Evolutionary conservation across 495 filamentous ascomycete species (phyloP).

Genomic region (Xylaria longipes): DNA sequence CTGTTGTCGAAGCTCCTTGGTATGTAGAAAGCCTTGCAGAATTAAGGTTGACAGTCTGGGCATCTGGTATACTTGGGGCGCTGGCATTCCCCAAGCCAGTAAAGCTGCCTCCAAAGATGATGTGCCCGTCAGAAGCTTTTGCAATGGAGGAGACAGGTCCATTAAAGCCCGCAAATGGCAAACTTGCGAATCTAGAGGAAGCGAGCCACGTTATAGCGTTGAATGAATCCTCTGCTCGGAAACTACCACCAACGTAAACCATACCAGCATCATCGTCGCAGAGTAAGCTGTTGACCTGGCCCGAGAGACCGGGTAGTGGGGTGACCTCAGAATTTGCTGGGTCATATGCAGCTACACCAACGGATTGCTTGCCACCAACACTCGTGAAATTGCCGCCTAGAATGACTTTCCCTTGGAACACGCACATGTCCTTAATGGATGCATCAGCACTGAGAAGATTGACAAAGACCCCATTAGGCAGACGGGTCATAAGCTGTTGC

Average conservation of each 20-base stretch:
- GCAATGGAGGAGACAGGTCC: constrained; percentile 88
- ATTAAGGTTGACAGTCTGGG: constrained; percentile 83
- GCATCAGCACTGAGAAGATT: constrained; percentile 77
- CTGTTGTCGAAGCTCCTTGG: constrained; percentile 62
- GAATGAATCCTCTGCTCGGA: constrained; percentile 76
- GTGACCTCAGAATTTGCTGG: constrained; percentile 69
- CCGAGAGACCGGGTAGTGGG: constrained; percentile 77
- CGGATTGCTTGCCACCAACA: constrained; percentile 73
- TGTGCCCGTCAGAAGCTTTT: constrained; percentile 76
- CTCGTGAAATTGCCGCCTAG: constrained; percentile 94
- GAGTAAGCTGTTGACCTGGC: constrained; percentile 77
- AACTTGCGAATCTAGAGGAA: constrained; percentile 75
- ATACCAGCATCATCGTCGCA: constrained; percentile 84
- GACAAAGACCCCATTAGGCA: constrained; percentile 86
- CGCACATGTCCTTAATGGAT: constrained; percentile 84
- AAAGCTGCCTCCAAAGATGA: constrained; percentile 94
- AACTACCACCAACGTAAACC: constrained; percentile 91
- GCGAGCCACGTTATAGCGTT: constrained; percentile 89
- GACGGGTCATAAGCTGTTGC: constrained; percentile 77
- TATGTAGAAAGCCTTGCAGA: constrained; percentile 74
- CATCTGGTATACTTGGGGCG: constrained; percentile 59
- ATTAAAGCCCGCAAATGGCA: constrained; percentile 94
- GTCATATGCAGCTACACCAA: constrained; percentile 82
- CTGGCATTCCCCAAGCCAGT: constrained; percentile 86
- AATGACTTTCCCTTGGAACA: constrained; percentile 81